Conservation (phyloP, 129 eudicot species). For the Logfia minima region DNA sequence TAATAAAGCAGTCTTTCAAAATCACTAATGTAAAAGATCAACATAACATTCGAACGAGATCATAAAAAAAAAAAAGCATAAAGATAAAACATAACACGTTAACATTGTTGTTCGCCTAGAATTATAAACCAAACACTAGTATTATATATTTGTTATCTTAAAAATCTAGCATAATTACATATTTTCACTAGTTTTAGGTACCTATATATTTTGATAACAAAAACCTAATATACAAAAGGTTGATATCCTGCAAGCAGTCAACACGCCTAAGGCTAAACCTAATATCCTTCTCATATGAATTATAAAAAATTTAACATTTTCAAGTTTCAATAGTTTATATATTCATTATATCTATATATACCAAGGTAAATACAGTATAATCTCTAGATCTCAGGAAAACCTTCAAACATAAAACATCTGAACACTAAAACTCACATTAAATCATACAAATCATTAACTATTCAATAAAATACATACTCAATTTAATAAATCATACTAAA, state of each 20-base stretch:
- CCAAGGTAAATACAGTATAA: not conserved
- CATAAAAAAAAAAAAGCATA: not conserved
- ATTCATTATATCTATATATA: not conserved
- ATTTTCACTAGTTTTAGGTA: conserved; percentile 1
- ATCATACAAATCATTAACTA: not conserved
- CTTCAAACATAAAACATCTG: conserved; percentile 10
- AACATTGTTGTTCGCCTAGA: conserved; percentile 3
- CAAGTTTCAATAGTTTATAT: not conserved
- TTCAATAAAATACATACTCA: not conserved
- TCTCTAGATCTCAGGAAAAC: conserved; percentile 29
- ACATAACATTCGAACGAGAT: not conserved
- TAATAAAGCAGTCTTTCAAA: not conserved
- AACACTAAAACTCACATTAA: not conserved
- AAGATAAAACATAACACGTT: not conserved
- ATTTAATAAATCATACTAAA: not conserved
- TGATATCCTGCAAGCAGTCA: not conserved
- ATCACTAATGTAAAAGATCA: conserved; percentile 1
- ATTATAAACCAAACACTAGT: not conserved
- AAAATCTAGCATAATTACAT: not conserved
- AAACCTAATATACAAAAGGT: conserved; percentile 4
- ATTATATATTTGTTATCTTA: not conserved
- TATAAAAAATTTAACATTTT: not conserved
- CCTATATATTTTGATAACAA: not conserved
- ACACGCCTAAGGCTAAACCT: not conserved
- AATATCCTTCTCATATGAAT: not conserved